Percentiles rank a stretch among this genome's conserved stretches.
phyloP scores from a whole-genome alignment of 345 rosid genomes.

The Eucalyptus microcorys region DNA sequence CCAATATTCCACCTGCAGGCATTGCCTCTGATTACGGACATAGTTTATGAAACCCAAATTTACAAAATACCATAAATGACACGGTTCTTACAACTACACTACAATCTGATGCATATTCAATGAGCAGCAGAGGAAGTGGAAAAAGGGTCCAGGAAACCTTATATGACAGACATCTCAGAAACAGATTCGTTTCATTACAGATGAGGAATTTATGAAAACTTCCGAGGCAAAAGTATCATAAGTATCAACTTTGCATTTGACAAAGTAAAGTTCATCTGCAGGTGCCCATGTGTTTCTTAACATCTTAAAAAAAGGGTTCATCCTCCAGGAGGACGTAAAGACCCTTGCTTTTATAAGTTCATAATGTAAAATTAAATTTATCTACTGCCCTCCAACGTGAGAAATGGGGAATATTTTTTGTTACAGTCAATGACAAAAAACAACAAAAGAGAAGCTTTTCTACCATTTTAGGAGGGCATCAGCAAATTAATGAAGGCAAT shows the following conservation, averaged over 20 bases:
- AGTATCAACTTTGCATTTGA: background rate
- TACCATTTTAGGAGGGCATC: background rate
- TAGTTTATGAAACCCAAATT: background rate
- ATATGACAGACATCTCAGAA: background rate
- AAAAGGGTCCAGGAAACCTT: background rate
- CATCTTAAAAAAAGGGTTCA: background rate
- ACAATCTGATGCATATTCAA: background rate
- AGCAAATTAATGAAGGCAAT: background rate
- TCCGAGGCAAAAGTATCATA: background rate
- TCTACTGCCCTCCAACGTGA: background rate
- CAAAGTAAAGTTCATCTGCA: background rate
- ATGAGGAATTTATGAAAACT: background rate
- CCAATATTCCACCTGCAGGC: conserved; percentile 71
- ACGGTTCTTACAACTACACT: background rate
- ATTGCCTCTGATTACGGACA: background rate
- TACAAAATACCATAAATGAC: background rate
- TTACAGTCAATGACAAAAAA: background rate
- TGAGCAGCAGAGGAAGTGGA: background rate
- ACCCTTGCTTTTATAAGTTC: background rate
- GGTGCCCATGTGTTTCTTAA: background rate
- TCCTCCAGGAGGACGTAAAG: background rate
- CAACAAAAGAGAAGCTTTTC: background rate
- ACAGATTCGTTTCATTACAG: background rate
- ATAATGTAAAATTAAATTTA: background rate
- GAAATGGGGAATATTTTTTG: background rate